These are phyloP conservation scores for Aspergillus flavus DNA, from an alignment of 2,329 filamentous ascomycete species.

Conservation along the genomic window DNA sequence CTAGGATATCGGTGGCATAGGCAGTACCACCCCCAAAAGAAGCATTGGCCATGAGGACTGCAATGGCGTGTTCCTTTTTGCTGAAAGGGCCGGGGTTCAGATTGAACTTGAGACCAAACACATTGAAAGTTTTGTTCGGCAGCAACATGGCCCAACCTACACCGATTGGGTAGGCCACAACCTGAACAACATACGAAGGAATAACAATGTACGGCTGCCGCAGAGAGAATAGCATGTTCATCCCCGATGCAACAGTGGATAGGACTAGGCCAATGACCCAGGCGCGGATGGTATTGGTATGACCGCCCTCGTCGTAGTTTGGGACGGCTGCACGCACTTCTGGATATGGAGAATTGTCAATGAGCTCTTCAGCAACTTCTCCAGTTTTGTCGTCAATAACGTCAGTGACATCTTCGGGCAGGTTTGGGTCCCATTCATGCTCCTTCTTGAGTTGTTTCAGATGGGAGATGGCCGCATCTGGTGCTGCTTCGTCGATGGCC, in stretches of 20 bases:
- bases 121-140: conserved; percentile 37
- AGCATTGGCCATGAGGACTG: conserved; percentile 63
- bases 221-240: conserved; percentile 62
- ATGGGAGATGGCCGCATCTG: conserved; percentile 29
- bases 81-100: conserved; percentile 50
- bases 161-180: conserved; percentile 60
- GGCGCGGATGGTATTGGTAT: conserved; percentile 66
- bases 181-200: conserved; percentile 64
- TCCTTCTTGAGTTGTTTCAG: conserved; percentile 62
- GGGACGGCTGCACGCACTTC: conserved; percentile 68
- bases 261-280: conserved; percentile 65
- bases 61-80: conserved; percentile 51
- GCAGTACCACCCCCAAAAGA: conserved; percentile 63
- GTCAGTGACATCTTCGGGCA: conserved; percentile 64
- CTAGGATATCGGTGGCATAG: conserved; percentile 73
- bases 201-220: conserved; percentile 63
- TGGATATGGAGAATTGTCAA: conserved; percentile 69
- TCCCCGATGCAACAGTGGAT: conserved; percentile 62
- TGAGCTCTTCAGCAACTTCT: conserved; percentile 61
- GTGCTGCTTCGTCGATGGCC: conserved; percentile 2
- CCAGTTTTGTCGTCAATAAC: conserved; percentile 63
- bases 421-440: conserved; percentile 66
- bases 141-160: conserved; percentile 43
- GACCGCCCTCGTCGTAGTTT: conserved; percentile 66
- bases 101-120: conserved; percentile 43